These are phyloP conservation scores for Tephrocybe sp. DNA, from an alignment of 768 basidiomycete genomes.

Conservation along the genomic window DNA sequence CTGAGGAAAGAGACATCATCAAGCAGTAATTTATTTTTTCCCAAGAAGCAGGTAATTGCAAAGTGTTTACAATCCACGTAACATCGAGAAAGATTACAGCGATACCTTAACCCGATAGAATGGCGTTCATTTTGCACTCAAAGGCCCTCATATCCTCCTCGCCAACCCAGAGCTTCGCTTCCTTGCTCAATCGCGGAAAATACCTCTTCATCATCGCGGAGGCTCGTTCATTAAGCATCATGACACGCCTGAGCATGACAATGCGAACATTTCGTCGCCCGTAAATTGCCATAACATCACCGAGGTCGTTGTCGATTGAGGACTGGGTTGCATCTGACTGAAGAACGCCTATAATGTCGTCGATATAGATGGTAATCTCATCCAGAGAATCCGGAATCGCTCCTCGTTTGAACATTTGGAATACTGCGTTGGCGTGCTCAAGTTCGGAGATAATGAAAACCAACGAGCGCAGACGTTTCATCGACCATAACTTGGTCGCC, in stretches of 20 bases:
- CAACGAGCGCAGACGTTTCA: neutral
- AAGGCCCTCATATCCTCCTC: neutral
- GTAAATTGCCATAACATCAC: neutral
- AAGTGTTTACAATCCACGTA: no score
- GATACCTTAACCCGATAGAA: neutral
- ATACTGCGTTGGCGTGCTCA: neutral
- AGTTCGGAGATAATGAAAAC: neutral
- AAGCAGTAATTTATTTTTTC: neutral
- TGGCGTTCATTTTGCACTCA: neutral
- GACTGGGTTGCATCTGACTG: neutral
- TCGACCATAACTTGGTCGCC: neutral
- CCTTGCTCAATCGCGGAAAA: neutral
- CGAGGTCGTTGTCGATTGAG: neutral
- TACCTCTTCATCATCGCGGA: neutral
- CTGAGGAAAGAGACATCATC: no score
- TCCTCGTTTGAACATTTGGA: neutral
- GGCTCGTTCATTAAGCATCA: neutral
- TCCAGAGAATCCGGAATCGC: neutral
- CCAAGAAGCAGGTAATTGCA: neutral
- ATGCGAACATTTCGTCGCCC: neutral
- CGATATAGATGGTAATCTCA: neutral
- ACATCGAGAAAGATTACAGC: no score
- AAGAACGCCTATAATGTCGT: neutral
- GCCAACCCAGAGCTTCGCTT: neutral
- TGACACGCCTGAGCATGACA: neutral